phyloP scores from a whole-genome alignment of 768 basidiomycete species.

The Saitozyma sp. region DNA sequence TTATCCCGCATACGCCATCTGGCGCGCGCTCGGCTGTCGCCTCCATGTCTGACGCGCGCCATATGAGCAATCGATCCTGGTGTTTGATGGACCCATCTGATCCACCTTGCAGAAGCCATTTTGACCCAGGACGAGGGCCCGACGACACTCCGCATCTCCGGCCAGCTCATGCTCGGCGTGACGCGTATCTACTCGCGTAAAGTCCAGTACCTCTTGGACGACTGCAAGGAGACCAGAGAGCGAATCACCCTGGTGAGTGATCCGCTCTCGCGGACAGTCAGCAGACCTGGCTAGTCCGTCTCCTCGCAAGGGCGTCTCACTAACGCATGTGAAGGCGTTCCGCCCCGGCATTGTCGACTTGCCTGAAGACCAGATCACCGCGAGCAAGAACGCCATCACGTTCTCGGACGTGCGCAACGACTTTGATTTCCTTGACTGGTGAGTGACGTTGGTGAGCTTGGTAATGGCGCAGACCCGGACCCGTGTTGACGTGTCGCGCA shows the following conservation, averaged over 20 bases:
- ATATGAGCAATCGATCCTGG: neutral
- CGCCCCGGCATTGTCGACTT: constrained; percentile 93
- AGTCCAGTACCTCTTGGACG: constrained; percentile 94
- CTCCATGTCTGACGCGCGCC: neutral
- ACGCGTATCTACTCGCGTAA: constrained; percentile 97
- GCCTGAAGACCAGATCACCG: constrained; percentile 88
- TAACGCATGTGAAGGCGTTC: constrained; percentile 65
- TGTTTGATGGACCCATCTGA: neutral
- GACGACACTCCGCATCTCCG: constrained; percentile 94
- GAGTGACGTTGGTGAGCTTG: neutral
- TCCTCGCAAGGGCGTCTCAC: neutral
- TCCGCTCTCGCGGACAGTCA: neutral
- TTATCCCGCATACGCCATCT: neutral
- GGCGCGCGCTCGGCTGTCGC: neutral
- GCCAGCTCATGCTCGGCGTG: constrained; percentile 92
- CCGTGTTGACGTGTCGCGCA: neutral
- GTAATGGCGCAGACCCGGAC: neutral
- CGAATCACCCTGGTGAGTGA: constrained; percentile 85
- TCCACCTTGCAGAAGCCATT: constrained; percentile 66
- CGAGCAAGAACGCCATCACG: constrained; percentile 84
- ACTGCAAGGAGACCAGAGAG: constrained; percentile 92
- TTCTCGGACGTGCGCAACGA: constrained; percentile 66
- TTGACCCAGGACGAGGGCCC: constrained; percentile 82
- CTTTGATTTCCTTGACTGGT: constrained; percentile 56
- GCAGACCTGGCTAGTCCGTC: constrained; percentile 2